Evolutionary conservation across 768 basidiomycete species (phyloP).

Genomic region (Termitomyces sp.): DNA sequence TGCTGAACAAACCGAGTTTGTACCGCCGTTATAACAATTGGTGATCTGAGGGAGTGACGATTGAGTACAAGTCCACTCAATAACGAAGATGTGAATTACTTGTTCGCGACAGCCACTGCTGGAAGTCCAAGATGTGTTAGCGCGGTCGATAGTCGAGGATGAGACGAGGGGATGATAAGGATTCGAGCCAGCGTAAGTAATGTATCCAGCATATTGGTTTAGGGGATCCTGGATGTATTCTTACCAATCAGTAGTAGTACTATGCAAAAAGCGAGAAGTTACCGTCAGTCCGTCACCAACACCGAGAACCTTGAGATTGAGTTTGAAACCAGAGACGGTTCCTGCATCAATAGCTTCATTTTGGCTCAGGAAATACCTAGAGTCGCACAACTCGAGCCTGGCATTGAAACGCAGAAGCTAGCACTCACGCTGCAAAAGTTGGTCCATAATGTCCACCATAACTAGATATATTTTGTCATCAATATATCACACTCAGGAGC

Average conservation of each 20-base stretch:
- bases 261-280: not conserved
- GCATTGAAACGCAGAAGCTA: not conserved
- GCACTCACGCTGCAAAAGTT: constrained; percentile 49
- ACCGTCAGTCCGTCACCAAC: constrained; percentile 62
- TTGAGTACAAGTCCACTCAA: not conserved
- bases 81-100: constrained; percentile 20
- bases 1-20: constrained; percentile 44
- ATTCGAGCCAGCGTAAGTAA: constrained; percentile 50
- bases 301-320: constrained; percentile 61
- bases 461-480: constrained; percentile 14
- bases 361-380: constrained; percentile 51
- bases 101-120: constrained; percentile 45
- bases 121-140: constrained; percentile 37
- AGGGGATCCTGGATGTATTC: constrained; percentile 30
- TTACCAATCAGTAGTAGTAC: not conserved
- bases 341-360: constrained; percentile 51
- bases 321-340: constrained; percentile 34
- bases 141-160: constrained; percentile 30
- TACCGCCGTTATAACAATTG: constrained; percentile 43
- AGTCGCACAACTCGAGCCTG: not conserved
- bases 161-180: constrained; percentile 54
- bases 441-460: constrained; percentile 74
- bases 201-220: constrained; percentile 53
- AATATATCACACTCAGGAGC: not conserved
- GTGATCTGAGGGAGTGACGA: constrained; percentile 36